phyloP scores from a whole-genome alignment of 495 filamentous ascomycete genomes.

The Sabuloglossum arenarium region DNA sequence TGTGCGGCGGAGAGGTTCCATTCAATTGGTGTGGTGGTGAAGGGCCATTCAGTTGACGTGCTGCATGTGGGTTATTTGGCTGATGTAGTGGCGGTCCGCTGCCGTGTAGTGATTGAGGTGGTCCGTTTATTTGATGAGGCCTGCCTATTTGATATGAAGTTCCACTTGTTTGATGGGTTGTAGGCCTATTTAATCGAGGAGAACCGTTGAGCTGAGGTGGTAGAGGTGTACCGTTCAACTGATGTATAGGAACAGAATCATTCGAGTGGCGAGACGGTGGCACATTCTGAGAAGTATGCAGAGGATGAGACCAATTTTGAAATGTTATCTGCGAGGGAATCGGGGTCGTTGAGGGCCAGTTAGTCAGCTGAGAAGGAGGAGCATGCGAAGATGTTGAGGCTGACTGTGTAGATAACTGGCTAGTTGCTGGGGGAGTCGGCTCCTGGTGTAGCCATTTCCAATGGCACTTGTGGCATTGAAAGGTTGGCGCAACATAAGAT shows the following conservation, averaged over 20 bases:
- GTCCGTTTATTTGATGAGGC: not conserved
- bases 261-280: not conserved
- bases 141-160: not conserved
- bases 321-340: not conserved
- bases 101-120: not conserved
- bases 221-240: not conserved
- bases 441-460: not conserved
- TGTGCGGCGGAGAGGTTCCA: not conserved
- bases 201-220: not conserved
- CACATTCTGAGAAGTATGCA: not conserved
- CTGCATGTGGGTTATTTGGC: not conserved
- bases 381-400: not conserved
- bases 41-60: not conserved
- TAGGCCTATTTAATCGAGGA: not conserved
- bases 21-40: not conserved
- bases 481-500: not conserved
- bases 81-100: not conserved
- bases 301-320: not conserved
- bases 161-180: not conserved
- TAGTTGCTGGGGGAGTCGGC: not conserved
- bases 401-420: not conserved
- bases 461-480: conserved; percentile 5
- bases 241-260: not conserved
- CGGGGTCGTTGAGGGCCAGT: not conserved
- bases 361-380: not conserved